Base-by-base conservation (phyloP, 2,329 filamentous ascomycete genomes). In the Sclerotinia trifoliorum region DNA sequence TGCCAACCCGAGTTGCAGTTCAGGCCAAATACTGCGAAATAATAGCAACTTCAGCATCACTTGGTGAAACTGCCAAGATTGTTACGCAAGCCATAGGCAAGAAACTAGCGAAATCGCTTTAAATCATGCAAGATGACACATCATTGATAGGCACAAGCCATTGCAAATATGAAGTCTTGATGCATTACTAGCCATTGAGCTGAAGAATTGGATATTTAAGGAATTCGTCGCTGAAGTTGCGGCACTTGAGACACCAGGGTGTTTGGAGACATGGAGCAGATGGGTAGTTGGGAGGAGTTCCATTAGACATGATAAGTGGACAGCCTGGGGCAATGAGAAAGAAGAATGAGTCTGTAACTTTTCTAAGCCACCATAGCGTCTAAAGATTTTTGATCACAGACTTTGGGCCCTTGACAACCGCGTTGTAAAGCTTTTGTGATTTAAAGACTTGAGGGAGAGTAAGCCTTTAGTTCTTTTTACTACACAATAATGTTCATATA, bases 101-200 rank as follows among this genome's bases (percentile, higher is more conserved):
- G 81, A 83, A 3, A 6, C 70, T 74, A 35, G 68, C 66, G 21
- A 76, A 83, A 1, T 76, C 82, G 76, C 79, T 84, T 72, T 80
- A 80, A 49, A 69, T 78, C 2, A 79, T 81, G 46, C 81, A 83
- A 62, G 76, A 83, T 65, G 17, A 21, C 44, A 48, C 19, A 46
- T 82, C 70, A 72, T 79, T 19, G 76, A 79, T 65, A 78, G 77
- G 3, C 78, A 66, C 0, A 74, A 76, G 42, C 73, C 75, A 71
- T 56, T 81, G 74, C 63, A 77, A 76, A 78, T 78, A 2, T 84
- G 84, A 21, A 75, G 79, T 81, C 3, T 79, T 5, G 68, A 73
- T 49, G 69, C 69, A 21, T 61, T 71, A 26, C 54, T 70, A 10
- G 71, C 66, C 26, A 70, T 71, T 6, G 70, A 72, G 48, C n/a